phyloP scores from a whole-genome alignment of 2,329 filamentous ascomycete genomes.

The Botrytis porri region DNA sequence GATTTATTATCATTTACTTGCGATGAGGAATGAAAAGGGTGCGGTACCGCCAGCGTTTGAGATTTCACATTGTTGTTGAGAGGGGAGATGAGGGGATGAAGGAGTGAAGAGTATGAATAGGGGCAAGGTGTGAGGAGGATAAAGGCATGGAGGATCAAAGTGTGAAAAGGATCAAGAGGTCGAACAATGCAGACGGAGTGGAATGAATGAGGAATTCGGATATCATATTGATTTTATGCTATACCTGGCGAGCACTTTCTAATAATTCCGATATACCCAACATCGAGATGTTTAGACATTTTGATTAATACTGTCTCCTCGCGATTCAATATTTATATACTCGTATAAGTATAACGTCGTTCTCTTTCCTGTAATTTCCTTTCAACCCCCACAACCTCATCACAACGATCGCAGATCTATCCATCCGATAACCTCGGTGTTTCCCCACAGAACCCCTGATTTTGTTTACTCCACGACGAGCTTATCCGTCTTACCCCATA shows the following conservation, averaged over 20 bases:
- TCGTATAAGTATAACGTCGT: no score
- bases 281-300: not conserved
- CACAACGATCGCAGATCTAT: not conserved
- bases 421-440: constrained; percentile 11
- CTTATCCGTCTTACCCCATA: constrained; percentile 10
- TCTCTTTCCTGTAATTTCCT: not conserved
- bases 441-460: not conserved
- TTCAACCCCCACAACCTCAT: not conserved
- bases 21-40: not conserved
- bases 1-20: not conserved
- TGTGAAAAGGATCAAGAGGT: not conserved
- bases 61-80: not conserved
- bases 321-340: not conserved
- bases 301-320: not conserved
- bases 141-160: not conserved
- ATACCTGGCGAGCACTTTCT: not conserved
- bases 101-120: no score
- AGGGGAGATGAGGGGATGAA: not conserved
- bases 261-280: not conserved
- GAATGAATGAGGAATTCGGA: not conserved
- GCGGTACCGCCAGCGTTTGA: not conserved
- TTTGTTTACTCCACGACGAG: not conserved
- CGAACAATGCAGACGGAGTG: not conserved
- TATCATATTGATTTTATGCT: not conserved
- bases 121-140: fast-evolving